Evolutionary conservation across 352 stramenopile species (phyloP), one percentile per base, ranked within the genome.

Genomic region (Globisporangium nunn): DNA sequence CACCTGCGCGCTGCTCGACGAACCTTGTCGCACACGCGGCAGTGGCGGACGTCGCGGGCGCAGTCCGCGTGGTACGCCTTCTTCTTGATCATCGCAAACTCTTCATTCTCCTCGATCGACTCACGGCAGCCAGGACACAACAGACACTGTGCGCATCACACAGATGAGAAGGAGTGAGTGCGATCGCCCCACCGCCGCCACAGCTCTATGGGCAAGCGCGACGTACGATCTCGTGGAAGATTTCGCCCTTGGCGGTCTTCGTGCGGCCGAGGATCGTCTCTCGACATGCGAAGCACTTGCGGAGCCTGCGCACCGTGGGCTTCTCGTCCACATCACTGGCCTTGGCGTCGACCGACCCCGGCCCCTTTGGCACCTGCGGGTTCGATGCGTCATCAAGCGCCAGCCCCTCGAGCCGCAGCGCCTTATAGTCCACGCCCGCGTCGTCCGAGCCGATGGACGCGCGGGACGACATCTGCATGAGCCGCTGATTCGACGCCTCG

Each of bases 251-350:
- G 49, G 76, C 81, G 41, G 66, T 77, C 64, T 88, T 88, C 41
- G 80, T 91, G 58, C 78, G 80, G 23, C 82, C 82, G 29, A 93
- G 60, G 65, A 93, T 93, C 12, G 82, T 93, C 59, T 93, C 82
- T 55, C 88, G 87, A 61, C 82, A 93, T 17, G 80, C 82, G 47
- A 68, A 81, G 64, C 82, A 93, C 66, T 93, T 91, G 28, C 72
- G 72, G 14, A 93, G 62, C 54, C 76, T 79, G 58, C 82, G 82
- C 52, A 91, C 78, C 52, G 72, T 83, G 7, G 81, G 81, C 53
- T 88, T 88, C 48, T 81, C 73, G 7, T 75, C 79, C 39, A 72
- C 67, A 3, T 63, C 73, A 30, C 58, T 71, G 14, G 79, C 80
- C 53, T 82, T 85, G 15, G 78, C 81, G 57, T 92, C 81, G 2